Evolutionary conservation across 306 rosid species (phyloP), one percentile per base, ranked within the genome.

Genomic region (Betula pendula): DNA sequence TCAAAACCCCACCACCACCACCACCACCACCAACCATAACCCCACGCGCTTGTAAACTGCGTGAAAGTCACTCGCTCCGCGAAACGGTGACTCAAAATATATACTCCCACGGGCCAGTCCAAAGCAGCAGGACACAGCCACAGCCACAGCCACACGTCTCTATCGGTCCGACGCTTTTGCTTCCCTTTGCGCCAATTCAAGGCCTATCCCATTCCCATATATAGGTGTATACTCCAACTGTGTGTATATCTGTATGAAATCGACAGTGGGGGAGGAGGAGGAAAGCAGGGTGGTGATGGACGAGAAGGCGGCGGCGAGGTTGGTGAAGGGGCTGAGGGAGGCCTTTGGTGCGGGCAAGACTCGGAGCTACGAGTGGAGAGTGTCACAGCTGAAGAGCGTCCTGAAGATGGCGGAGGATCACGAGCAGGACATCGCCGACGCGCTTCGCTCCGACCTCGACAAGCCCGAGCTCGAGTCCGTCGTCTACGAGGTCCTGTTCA

Each of bases 401-500:
- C 0, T 73, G 33, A 80, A 77, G 56, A 13, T 84, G n/a, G 38
- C 48, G 0, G 80, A 74, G 20, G 11, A 44, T 27, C 87, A 63
- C 20, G 87, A 84, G 51, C 67, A 43, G 11, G 80, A 74, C 10
- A 77, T 81, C 60, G 8, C 77, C 24, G 50, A 70, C 2, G 87
- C 87, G 38, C 87, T 84, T 19, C 38, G 16, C 33, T 77, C 85
- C 5, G 87, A 84, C 59, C 87, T 84, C 68, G 63, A 68, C 75
- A 85, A 88, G 83, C 91, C 89, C 15, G 86, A 76, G 12, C 5
- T 81, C 50, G 91, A 88, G 73, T 17, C 91, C 75, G 6, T 51
- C 43, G 2, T 81, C 76, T 80, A 80, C 38, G 91, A 85, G 91
- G 91, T 85, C 51, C 44, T 31, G 44, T 19, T 19, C 24, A 9